phyloP scores from a whole-genome alignment of 768 basidiomycete species.

The Leucocoprinus sp. region DNA sequence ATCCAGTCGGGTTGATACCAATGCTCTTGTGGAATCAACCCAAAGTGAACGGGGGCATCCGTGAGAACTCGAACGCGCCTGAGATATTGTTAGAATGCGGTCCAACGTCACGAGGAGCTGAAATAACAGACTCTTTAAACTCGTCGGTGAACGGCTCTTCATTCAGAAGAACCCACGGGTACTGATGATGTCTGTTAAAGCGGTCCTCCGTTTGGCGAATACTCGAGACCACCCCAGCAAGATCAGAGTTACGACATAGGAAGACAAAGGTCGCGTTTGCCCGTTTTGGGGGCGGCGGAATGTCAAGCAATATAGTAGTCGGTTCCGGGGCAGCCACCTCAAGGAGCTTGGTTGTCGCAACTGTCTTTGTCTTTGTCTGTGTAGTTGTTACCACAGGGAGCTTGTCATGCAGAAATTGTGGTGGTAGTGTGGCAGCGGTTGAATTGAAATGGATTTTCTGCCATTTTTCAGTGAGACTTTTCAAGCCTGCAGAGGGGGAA shows the following conservation, averaged over 20 bases:
- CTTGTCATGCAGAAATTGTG: constrained; percentile 3
- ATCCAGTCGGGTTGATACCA: constrained; percentile 81
- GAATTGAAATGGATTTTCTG: constrained; percentile 17
- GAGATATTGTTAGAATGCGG: neutral
- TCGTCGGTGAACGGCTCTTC: constrained; percentile 69
- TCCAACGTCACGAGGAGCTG: neutral
- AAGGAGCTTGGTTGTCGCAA: constrained; percentile 1
- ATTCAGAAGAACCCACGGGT: constrained; percentile 83
- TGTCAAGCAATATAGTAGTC: neutral
- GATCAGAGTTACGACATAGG: constrained; percentile 50
- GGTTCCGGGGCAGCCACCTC: constrained; percentile 2
- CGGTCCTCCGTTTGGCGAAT: constrained; percentile 71
- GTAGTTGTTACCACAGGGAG: neutral
- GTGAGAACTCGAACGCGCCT: constrained; percentile 51
- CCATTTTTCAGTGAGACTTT: constrained; percentile 24
- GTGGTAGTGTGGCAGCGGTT: neutral
- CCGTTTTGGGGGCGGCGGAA: constrained; percentile 16
- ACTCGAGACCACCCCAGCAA: constrained; percentile 44
- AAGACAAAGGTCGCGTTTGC: constrained; percentile 81
- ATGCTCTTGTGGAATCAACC: constrained; percentile 63
- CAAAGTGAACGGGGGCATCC: constrained; percentile 52
- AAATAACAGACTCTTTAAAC: constrained; percentile 48
- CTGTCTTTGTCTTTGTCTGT: neutral
- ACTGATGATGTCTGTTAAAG: constrained; percentile 70
- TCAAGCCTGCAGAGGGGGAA: constrained; percentile 35